Conservation (phyloP, 1,139 yeast species). For the Taphrina communis region DNA sequence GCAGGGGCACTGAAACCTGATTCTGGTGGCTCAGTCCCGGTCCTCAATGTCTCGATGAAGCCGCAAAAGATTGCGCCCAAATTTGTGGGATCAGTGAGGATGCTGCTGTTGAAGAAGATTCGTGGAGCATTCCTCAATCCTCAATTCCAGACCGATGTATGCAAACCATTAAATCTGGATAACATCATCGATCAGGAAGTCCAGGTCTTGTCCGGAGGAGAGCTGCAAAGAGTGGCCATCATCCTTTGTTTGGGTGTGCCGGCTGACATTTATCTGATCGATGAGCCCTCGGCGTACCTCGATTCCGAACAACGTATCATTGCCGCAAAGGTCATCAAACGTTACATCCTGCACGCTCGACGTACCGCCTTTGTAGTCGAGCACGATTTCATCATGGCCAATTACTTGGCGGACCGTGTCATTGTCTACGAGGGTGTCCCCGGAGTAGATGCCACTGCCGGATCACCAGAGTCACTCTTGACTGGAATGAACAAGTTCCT, state of each 20-base stretch:
- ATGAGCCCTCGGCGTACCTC: conserved; percentile 97
- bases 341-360: conserved; percentile 92
- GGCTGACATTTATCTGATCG: conserved; percentile 94
- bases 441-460: conserved; percentile 79
- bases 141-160: conserved; percentile 97
- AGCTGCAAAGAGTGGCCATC: conserved; percentile 98
- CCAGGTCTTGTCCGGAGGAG: conserved; percentile 98
- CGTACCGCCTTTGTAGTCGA: conserved; percentile 98
- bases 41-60: conserved; percentile 91
- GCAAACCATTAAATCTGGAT: conserved; percentile 91
- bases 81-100: conserved; percentile 98
- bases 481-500: conserved; percentile 97
- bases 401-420: conserved; percentile 96
- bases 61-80: conserved; percentile 99
- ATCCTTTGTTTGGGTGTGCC: conserved; percentile 90
- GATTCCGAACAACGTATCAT: conserved; percentile 99
- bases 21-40: conserved; percentile 76
- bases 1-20: conserved; percentile 94
- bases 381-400: conserved; percentile 97
- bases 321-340: conserved; percentile 96
- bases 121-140: conserved; percentile 93
- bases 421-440: conserved; percentile 97
- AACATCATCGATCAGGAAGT: conserved; percentile 97
- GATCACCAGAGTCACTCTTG: conserved; percentile 85
- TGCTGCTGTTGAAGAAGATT: conserved; percentile 92